A percentile compares a stretch with the other conserved stretches of the same genome.
phyloP scores from a whole-genome alignment of 352 stramenopile species.

The Globisporangium abappressorium region DNA sequence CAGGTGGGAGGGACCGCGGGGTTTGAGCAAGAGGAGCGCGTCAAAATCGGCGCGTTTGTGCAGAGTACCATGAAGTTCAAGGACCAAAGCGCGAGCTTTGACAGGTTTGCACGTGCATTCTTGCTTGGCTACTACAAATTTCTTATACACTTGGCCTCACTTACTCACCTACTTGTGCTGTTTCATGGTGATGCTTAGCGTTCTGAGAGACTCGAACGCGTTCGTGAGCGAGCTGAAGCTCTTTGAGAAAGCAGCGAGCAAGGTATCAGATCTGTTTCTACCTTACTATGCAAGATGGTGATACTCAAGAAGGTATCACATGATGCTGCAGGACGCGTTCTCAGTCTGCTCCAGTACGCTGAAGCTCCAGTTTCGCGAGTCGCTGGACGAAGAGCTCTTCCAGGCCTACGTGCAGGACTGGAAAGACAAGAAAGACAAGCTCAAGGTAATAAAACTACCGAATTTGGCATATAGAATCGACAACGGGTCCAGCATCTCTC shows the following conservation, averaged over 20 bases:
- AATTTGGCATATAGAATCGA: neutral
- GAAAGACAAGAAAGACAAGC: slow-evolving; percentile 23
- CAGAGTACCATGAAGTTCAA: slow-evolving; percentile 28
- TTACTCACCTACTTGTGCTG: neutral
- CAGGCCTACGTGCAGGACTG: slow-evolving; percentile 51
- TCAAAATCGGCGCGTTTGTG: slow-evolving; percentile 37
- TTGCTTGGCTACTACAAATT: neutral
- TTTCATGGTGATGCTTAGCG: slow-evolving; percentile 17
- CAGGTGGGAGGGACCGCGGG: slow-evolving; percentile 23
- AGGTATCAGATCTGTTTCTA: slow-evolving; percentile 20
- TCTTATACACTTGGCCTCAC: neutral
- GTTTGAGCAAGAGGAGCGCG: slow-evolving; percentile 28
- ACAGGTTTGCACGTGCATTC: slow-evolving; percentile 21
- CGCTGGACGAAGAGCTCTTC: slow-evolving; percentile 58
- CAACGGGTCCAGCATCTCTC: neutral
- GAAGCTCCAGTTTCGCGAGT: slow-evolving; percentile 56
- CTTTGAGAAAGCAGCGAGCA: slow-evolving; percentile 51
- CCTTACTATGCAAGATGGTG: neutral
- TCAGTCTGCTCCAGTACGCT: slow-evolving; percentile 48
- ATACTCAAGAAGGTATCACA: neutral
- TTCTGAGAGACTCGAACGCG: slow-evolving; percentile 22
- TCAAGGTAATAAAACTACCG: slow-evolving; percentile 22
- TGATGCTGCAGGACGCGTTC: slow-evolving; percentile 42
- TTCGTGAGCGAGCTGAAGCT: slow-evolving; percentile 38
- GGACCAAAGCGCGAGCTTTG: slow-evolving; percentile 21